Evolutionary conservation across 2,329 filamentous ascomycete genomes (phyloP).

Genomic region (Fonsecaea multimorphosa): DNA sequence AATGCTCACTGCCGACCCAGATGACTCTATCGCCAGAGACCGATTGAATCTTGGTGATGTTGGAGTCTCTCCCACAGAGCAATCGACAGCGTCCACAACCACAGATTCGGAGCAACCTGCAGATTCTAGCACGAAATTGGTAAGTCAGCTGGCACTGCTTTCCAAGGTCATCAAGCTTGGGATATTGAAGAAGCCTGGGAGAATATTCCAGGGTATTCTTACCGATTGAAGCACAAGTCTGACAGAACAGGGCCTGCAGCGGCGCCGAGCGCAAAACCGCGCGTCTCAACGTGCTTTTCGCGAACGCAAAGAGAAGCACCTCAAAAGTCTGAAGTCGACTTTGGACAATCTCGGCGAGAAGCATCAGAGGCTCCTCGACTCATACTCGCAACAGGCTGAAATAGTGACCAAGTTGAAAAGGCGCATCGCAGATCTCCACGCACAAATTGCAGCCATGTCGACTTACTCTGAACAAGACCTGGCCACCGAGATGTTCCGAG

Average conservation of each 20-base stretch:
- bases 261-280: slow-evolving; percentile 21
- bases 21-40: background rate
- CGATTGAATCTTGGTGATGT: slow-evolving; percentile 9
- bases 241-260: slow-evolving; percentile 5
- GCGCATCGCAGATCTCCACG: slow-evolving; percentile 9
- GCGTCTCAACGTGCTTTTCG: slow-evolving; percentile 21
- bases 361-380: slow-evolving; percentile 15
- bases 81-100: background rate
- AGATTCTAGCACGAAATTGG: slow-evolving; percentile 10
- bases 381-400: slow-evolving; percentile 16
- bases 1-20: background rate
- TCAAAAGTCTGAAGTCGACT: slow-evolving; percentile 11
- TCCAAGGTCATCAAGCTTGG: background rate
- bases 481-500: background rate
- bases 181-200: background rate
- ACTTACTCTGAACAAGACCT: background rate
- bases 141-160: background rate
- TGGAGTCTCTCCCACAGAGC: slow-evolving; percentile 2
- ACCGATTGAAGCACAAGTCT: background rate
- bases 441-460: slow-evolving; percentile 12
- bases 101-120: slow-evolving; percentile 16
- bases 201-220: background rate
- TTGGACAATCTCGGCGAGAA: slow-evolving; percentile 7
- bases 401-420: slow-evolving; percentile 4
- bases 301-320: slow-evolving; percentile 21